Evolutionary conservation across 176 grass and related monocot genomes (phyloP), one percentile per base, ranked within the genome.

Genomic region (Carex parvula): DNA sequence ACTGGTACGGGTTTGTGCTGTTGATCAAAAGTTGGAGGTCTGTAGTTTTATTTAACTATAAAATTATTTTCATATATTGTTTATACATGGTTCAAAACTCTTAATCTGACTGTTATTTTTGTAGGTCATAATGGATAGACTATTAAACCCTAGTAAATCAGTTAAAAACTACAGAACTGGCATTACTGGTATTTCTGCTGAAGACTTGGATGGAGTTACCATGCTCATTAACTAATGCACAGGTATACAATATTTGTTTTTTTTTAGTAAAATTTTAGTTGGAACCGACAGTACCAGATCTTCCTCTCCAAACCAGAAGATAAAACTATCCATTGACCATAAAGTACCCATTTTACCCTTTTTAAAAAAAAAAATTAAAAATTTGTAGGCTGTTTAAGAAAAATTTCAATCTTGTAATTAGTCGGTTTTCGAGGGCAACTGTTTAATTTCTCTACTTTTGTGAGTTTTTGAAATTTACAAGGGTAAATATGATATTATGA

Each of bases 141-240:
- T 93, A 85, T 89, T 93, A 81, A 95, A 95, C 69, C 92, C 91
- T 48, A 79, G 29, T 26, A 98, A 98, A 70, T 16, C 91, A 74
- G 20, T 98, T 84, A 82, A 60, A 60, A 91, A 98, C 50, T 98
- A 98, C 79, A 91, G 91, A 86, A 90, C 89, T 69, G 8, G 87
- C 57, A 91, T 93, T 8, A 98, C 92, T 84, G 95, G 89, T 87
- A 39, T 98, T 87, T 93, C 88, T 55, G 86, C 90, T 70, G 32
- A 98, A 44, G 92, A 98, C 86, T 90, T 98, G 80, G 69, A 93
- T 84, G 92, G 89, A 86, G 87, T 89, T 69, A 91, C 89, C 89
- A 76, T 88, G 84, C 50, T 90, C 89, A 74, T 90, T 93, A 87
- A 84, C 81, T 83, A 90, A 98, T 85, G 80, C 93, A 81, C 89